Evolutionary conservation across 208 protist genomes (phyloP).

Genomic region (Strigomonas culicis): DNA sequence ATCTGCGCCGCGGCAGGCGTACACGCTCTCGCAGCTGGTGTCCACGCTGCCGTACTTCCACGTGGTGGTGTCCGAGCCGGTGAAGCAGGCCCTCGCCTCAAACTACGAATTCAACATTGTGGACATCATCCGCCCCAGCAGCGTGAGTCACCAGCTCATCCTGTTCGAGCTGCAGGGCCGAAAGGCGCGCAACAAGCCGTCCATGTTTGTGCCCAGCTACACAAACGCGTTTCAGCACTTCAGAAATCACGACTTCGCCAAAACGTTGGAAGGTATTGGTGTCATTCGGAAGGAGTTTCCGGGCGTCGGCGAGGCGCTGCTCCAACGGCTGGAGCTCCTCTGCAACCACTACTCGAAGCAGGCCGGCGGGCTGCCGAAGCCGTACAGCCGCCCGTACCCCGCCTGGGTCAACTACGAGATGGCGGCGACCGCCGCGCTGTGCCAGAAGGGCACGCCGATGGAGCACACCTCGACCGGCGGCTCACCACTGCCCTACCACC

Average conservation of each 20-base stretch:
- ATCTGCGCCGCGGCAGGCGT: slow-evolving; percentile 48
- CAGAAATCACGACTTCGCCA: slow-evolving; percentile 65
- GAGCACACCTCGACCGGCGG: not conserved
- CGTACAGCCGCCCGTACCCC: slow-evolving; percentile 62
- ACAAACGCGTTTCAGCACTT: slow-evolving; percentile 73
- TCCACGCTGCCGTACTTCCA: slow-evolving; percentile 41
- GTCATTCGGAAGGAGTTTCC: slow-evolving; percentile 19
- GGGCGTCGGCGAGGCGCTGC: slow-evolving; percentile 20
- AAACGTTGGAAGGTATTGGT: slow-evolving; percentile 35
- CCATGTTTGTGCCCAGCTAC: slow-evolving; percentile 60
- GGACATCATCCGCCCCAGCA: slow-evolving; percentile 59
- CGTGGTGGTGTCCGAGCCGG: slow-evolving; percentile 68
- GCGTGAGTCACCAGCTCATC: slow-evolving; percentile 44
- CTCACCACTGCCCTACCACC: slow-evolving; percentile 2
- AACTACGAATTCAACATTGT: slow-evolving; percentile 80
- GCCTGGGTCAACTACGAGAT: slow-evolving; percentile 73
- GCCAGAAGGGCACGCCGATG: not conserved
- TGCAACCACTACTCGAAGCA: slow-evolving; percentile 51
- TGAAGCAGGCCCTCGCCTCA: slow-evolving; percentile 66
- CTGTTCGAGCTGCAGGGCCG: slow-evolving; percentile 68
- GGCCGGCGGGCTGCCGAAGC: slow-evolving; percentile 29
- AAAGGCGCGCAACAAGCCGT: not conserved
- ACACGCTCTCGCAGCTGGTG: slow-evolving; percentile 58
- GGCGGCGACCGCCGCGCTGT: slow-evolving; percentile 15
- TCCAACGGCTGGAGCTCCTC: slow-evolving; percentile 58